Evolutionary conservation across 129 eudicot species (phyloP).

Genomic region (Artemisia annua): DNA sequence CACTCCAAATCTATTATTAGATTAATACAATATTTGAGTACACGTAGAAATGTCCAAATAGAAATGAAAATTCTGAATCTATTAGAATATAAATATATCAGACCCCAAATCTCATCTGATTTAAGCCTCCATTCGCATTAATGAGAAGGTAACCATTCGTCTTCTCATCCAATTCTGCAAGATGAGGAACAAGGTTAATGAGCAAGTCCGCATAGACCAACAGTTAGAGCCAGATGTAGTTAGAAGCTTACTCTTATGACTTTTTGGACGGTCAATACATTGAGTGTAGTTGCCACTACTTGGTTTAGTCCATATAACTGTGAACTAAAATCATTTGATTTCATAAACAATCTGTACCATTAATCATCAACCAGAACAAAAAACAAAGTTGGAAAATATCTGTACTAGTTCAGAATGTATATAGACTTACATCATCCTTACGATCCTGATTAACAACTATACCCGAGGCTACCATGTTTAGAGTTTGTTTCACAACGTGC

Average conservation of each 20-base stretch:
- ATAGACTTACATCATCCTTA: slow-evolving; percentile 55
- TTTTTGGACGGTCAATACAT: slow-evolving; percentile 73
- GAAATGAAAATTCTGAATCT: not conserved
- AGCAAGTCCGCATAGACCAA: slow-evolving; percentile 11
- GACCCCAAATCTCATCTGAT: slow-evolving; percentile 99
- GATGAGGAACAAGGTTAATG: slow-evolving; percentile 19
- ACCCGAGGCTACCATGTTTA: slow-evolving; percentile 64
- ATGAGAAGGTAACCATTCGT: slow-evolving; percentile 86
- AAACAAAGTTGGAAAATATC: not conserved
- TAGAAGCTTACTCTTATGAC: slow-evolving; percentile 63
- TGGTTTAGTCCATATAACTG: slow-evolving; percentile 86
- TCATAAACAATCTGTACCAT: slow-evolving; percentile 24
- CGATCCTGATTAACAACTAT: slow-evolving; percentile 40
- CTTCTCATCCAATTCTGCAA: slow-evolving; percentile 72
- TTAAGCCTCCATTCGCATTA: slow-evolving; percentile 99
- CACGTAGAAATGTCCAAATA: slow-evolving; percentile 1
- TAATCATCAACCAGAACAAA: slow-evolving; percentile 4
- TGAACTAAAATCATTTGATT: slow-evolving; percentile 47
- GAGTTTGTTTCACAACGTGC: slow-evolving; percentile 54
- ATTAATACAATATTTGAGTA: slow-evolving; percentile 26
- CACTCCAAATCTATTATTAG: slow-evolving; percentile 71
- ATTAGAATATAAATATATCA: slow-evolving; percentile 43
- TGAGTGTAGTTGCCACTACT: slow-evolving; percentile 74
- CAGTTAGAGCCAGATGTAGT: not conserved
- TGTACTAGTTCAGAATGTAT: slow-evolving; percentile 1